Evolutionary conservation across 2,329 filamentous ascomycete species (phyloP).

Genomic region (Alternaria rosae): DNA sequence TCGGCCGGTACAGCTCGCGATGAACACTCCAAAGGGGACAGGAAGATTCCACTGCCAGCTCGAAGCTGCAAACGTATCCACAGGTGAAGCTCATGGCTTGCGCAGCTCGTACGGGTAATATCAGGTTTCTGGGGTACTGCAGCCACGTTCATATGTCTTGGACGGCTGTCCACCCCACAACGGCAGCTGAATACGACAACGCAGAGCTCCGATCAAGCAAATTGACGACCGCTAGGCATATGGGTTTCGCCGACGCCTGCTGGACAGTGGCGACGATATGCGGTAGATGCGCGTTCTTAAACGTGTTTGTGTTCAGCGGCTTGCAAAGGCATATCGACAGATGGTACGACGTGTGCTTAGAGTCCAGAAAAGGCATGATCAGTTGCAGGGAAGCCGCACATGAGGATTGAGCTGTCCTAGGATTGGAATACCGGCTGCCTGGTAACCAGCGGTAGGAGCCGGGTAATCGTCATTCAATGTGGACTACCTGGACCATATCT

Average conservation of each 20-base stretch:
- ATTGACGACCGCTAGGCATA: not conserved
- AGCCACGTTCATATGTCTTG: slow-evolving; percentile 10
- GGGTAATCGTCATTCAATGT: slow-evolving; percentile 11
- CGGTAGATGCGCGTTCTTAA: not conserved
- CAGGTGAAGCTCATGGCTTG: not conserved
- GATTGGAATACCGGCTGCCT: slow-evolving; percentile 8
- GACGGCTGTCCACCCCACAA: slow-evolving; percentile 27
- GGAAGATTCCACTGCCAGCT: not conserved
- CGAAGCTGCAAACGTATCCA: not conserved
- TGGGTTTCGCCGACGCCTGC: not conserved
- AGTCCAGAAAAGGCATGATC: not conserved
- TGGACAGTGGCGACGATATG: not conserved
- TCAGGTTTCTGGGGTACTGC: slow-evolving; percentile 14
- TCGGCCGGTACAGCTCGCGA: not conserved
- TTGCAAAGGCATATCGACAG: not conserved
- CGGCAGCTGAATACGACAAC: slow-evolving; percentile 9
- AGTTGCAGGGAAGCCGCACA: slow-evolving; percentile 6
- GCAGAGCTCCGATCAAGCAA: not conserved
- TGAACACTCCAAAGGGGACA: not conserved
- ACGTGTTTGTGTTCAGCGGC: not conserved
- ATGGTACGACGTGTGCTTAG: slow-evolving; percentile 12
- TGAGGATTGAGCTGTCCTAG: not conserved
- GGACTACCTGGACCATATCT: not conserved
- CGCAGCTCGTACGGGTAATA: slow-evolving; percentile 37
- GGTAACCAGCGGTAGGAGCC: slow-evolving; percentile 29